These are phyloP conservation scores for Claviceps sp. DNA, from an alignment of 2,329 filamentous ascomycete genomes.

Conservation along the genomic window DNA sequence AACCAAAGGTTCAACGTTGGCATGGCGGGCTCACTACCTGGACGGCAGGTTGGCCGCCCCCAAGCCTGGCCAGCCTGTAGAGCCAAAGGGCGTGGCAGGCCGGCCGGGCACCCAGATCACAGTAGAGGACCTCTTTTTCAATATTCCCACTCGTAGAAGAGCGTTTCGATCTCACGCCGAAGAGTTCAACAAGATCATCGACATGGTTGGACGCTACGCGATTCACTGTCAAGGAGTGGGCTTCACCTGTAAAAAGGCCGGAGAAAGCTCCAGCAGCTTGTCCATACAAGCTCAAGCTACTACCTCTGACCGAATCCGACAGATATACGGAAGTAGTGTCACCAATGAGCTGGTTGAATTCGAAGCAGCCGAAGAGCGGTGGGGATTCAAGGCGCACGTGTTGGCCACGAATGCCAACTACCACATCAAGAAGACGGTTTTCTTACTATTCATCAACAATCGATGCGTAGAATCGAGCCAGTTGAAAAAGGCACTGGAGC, in stretches of 20 bases:
- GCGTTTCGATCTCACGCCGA: conserved; percentile 88
- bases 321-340: conserved; percentile 72
- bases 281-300: conserved; percentile 63
- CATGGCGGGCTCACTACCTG: conserved; percentile 81
- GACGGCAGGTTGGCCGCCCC: conserved; percentile 67
- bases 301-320: conserved; percentile 71
- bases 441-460: conserved; percentile 94
- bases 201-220: conserved; percentile 85
- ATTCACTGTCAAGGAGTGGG: conserved; percentile 84
- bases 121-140: conserved; percentile 96
- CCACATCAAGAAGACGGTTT: conserved; percentile 73
- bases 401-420: conserved; percentile 91
- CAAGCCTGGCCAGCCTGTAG: conserved; percentile 76
- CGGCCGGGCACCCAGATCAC: conserved; percentile 87
- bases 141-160: conserved; percentile 72
- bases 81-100: conserved; percentile 79
- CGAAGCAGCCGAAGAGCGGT: conserved; percentile 55
- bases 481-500: conserved; percentile 82
- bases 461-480: conserved; percentile 79
- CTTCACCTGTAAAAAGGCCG: conserved; percentile 94
- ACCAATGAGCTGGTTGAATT: conserved; percentile 82
- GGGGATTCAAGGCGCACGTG: conserved; percentile 72
- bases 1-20: conserved; percentile 74
- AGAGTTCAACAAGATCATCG: conserved; percentile 95
- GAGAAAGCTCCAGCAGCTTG: conserved; percentile 71